Conservation (phyloP, 768 basidiomycete species). For the Obba rivulosa region DNA sequence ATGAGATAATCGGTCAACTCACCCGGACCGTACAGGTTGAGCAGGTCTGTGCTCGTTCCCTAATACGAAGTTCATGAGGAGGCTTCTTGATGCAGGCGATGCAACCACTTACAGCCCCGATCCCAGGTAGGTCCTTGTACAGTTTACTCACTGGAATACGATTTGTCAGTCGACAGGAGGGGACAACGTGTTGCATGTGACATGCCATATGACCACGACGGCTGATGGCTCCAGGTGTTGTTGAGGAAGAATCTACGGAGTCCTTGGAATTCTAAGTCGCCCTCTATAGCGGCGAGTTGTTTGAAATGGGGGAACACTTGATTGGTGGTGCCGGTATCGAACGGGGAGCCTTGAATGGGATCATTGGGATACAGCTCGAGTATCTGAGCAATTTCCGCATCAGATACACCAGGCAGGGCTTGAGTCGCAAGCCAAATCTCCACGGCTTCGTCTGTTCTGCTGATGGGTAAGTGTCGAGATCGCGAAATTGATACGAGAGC, state of each 20-base stretch:
- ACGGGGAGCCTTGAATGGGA: conserved; percentile 15
- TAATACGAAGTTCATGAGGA: conserved; percentile 8
- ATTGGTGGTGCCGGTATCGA: conserved; percentile 13
- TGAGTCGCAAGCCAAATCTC: no score
- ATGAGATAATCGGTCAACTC: conserved; percentile 43
- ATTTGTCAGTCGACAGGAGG: background rate
- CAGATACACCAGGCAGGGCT: no score
- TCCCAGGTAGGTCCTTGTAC: background rate
- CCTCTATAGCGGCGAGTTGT: conserved; percentile 13
- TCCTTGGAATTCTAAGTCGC: conserved; percentile 14
- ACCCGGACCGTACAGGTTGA: conserved; percentile 39
- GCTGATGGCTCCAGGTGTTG: background rate
- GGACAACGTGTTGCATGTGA: no score
- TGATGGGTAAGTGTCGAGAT: no score
- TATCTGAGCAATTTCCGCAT: background rate
- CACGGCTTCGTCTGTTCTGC: no score
- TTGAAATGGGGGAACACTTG: conserved; percentile 13
- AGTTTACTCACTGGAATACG: no score
- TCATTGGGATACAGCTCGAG: conserved; percentile 8
- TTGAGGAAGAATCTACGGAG: conserved; percentile 10
- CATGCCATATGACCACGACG: background rate
- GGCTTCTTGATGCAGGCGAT: no score
- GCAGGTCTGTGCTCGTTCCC: conserved; percentile 38
- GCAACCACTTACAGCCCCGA: no score
- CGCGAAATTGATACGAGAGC: no score